Base-by-base conservation (phyloP, 768 basidiomycete species). In the Vararia minispora region DNA sequence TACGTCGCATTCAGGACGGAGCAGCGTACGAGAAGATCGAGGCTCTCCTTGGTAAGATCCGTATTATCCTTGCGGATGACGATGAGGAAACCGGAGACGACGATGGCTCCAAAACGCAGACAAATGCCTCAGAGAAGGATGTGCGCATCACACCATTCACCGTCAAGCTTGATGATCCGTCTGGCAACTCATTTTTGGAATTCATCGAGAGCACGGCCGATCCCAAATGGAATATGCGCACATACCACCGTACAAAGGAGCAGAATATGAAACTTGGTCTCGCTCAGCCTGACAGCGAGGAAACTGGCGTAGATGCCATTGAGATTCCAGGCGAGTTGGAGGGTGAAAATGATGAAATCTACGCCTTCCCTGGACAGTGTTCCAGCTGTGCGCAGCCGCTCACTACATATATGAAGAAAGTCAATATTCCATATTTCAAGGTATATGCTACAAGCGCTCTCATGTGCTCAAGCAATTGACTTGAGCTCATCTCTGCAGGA, bases 351-450 rank as follows among this genome's bases (percentile, higher is more conserved):
- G 92, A 97, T 37, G 95, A 99, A 56, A 70, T 99, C 6, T 85
- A 78, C 51, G 71, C 78, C 21, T 99, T 98, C 67, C 81, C 76
- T 0, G 89, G 89, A 1, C 59, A 70, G 11, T 99, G 95, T 58
- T 85, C 88, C 9, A 84, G 84, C 46, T 99, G 95, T 58, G 81
- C 83, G 2, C 79, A 80, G 49, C 64, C 72, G 6, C 64, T 88
- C 17, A 72, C 89, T 51, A 99, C 95, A 0, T 65, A 78, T 48
- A 95, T 99, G 87, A 94, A 98, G 71, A 87, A 85, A 55, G 83
- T 98, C 48, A 78, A 75, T 44, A 95, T 99, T 48, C 95, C 95
- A 0, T 90, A 99, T 59, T 98, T 99, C 72, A 89, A 99, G 72
- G 91, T 59, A 29, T 6, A 46, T 30, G 7, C 23, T 39, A 14